These are phyloP conservation scores for Salinomyces thailandicus DNA, from an alignment of 2,329 filamentous ascomycete genomes.

Conservation along the genomic window DNA sequence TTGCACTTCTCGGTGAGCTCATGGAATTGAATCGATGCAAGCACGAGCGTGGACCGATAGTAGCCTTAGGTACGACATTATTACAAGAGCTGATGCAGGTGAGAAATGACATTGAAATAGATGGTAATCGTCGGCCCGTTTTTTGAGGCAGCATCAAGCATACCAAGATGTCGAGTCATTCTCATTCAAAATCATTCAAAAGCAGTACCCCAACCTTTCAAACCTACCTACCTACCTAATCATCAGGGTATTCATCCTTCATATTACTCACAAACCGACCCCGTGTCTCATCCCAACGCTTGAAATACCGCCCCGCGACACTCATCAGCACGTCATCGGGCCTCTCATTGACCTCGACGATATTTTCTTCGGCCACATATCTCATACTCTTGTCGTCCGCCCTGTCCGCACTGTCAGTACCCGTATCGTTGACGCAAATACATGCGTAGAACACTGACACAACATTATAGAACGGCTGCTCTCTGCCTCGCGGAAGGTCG, in stretches of 20 bases:
- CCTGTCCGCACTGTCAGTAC: too few species aligned
- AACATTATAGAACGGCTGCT: constrained; percentile 74
- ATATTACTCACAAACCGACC: constrained; percentile 76
- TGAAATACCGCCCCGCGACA: constrained; percentile 77
- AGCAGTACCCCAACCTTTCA: too few species aligned
- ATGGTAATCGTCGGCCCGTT: too few species aligned
- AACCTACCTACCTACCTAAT: constrained; percentile 41
- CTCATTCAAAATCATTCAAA: too few species aligned
- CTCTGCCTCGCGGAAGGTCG: constrained; percentile 45
- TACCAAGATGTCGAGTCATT: too few species aligned
- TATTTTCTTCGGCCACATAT: constrained; percentile 74
- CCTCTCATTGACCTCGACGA: constrained; percentile 36
- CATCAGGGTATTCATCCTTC: constrained; percentile 73
- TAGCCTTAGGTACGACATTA: too few species aligned
- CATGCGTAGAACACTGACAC: constrained; percentile 53
- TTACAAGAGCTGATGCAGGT: too few species aligned
- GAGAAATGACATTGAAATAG: too few species aligned
- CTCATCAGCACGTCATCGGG: constrained; percentile 50
- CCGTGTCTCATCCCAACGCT: constrained; percentile 60
- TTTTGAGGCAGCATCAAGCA: too few species aligned
- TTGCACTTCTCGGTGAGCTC: constrained; percentile 17
- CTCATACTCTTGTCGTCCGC: constrained; percentile 58
- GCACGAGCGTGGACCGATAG: too few species aligned
- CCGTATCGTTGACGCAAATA: too few species aligned
- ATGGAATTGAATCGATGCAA: too few species aligned